Conservation (phyloP, 805 yeast species). For the Vanderwaltozyma yarrowii region DNA sequence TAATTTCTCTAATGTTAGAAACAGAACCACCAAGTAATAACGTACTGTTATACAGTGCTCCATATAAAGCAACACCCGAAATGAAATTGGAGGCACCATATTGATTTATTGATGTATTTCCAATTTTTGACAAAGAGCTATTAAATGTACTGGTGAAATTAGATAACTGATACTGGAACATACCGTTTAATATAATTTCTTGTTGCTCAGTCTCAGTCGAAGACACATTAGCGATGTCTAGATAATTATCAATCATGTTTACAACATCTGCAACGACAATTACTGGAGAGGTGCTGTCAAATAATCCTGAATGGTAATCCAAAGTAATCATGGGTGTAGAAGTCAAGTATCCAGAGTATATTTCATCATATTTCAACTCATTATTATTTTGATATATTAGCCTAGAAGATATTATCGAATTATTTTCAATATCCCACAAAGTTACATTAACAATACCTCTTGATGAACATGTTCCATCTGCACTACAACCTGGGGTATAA, state of each 20-base stretch:
- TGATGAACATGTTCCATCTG: slow-evolving; percentile 52
- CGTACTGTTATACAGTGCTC: slow-evolving; percentile 32
- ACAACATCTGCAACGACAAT: slow-evolving; percentile 63
- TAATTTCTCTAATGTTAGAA: slow-evolving; percentile 31
- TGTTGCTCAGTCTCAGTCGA: neutral
- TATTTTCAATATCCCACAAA: slow-evolving; percentile 32
- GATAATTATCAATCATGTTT: slow-evolving; percentile 24
- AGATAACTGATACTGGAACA: slow-evolving; percentile 69
- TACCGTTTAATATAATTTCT: slow-evolving; percentile 44
- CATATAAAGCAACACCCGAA: slow-evolving; percentile 12
- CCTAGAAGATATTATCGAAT: slow-evolving; percentile 30
- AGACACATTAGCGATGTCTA: neutral
- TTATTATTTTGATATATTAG: slow-evolving; percentile 72
- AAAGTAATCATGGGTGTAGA: slow-evolving; percentile 39
- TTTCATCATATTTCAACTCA: slow-evolving; percentile 66
- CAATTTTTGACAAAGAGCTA: slow-evolving; percentile 29
- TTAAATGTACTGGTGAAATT: slow-evolving; percentile 43
- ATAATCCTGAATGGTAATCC: slow-evolving; percentile 27
- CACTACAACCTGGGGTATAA: slow-evolving; percentile 80
- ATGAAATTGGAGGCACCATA: slow-evolving; percentile 29
- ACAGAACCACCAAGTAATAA: slow-evolving; percentile 41
- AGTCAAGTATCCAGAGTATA: slow-evolving; percentile 61
- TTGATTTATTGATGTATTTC: slow-evolving; percentile 39
- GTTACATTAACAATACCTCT: slow-evolving; percentile 79
- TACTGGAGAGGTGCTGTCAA: slow-evolving; percentile 21